phyloP scores from a whole-genome alignment of 2,329 filamentous ascomycete species.

The Malbranchea zuffiana region DNA sequence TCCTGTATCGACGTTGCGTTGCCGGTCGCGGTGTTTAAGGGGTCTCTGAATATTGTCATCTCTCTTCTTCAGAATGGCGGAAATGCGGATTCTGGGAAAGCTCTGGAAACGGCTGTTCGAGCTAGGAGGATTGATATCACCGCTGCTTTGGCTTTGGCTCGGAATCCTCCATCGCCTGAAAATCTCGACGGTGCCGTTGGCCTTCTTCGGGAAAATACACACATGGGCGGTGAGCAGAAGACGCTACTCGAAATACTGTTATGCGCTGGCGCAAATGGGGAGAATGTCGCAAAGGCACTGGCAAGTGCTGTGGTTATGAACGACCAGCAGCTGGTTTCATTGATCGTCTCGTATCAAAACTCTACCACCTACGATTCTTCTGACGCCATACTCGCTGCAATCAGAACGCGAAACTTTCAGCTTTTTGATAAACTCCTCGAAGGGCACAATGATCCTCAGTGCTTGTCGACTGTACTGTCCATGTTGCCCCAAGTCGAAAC shows the following conservation, averaged over 20 bases:
- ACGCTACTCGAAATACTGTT: constrained; percentile 47
- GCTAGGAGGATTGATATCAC: constrained; percentile 43
- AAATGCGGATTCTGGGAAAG: constrained; percentile 10
- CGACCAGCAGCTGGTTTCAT: constrained; percentile 45
- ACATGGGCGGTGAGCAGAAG: constrained; percentile 42
- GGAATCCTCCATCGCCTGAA: constrained; percentile 40
- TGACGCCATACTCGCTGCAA: constrained; percentile 39
- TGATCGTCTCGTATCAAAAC: constrained; percentile 45
- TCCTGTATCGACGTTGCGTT: constrained; percentile 14
- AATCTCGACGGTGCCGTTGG: constrained; percentile 44
- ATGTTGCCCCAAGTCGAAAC: constrained; percentile 10
- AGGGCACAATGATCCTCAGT: constrained; percentile 35
- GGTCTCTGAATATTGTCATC: constrained; percentile 10
- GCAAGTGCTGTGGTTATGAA: constrained; percentile 40
- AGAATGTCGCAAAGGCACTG: constrained; percentile 40
- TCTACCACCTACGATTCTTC: constrained; percentile 47
- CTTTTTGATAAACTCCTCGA: constrained; percentile 40
- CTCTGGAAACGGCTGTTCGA: constrained; percentile 13
- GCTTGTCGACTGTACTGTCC: constrained; percentile 36
- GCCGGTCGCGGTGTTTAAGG: constrained; percentile 9
- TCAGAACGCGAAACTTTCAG: constrained; percentile 38
- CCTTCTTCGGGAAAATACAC: constrained; percentile 35
- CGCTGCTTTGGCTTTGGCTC: constrained; percentile 45
- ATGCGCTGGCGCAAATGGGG: constrained; percentile 47
- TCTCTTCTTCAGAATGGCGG: constrained; percentile 15